These are phyloP conservation scores for Geotrichum macrosporum DNA, from an alignment of 1,139 yeast species.

Conservation along the genomic window DNA sequence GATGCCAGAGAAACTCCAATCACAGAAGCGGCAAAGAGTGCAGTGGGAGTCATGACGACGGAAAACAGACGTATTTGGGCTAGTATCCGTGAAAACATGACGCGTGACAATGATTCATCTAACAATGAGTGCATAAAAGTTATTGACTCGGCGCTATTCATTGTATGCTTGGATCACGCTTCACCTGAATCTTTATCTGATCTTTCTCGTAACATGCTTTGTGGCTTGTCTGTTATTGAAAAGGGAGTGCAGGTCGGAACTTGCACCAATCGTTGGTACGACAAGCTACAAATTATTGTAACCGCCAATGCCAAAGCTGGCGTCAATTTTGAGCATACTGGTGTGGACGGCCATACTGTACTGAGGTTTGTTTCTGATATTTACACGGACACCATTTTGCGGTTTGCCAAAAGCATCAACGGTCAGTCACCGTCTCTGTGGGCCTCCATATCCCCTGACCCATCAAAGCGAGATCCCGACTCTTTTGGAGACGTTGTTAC, in stretches of 20 bases:
- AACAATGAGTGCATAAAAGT: constrained; percentile 69
- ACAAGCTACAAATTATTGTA: constrained; percentile 80
- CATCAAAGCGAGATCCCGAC: constrained; percentile 42
- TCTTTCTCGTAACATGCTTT: constrained; percentile 74
- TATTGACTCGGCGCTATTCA: constrained; percentile 75
- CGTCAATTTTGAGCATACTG: constrained; percentile 89
- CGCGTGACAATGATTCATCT: constrained; percentile 26
- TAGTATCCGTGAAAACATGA: constrained; percentile 52
- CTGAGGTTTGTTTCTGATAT: constrained; percentile 83
- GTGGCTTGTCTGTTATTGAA: constrained; percentile 75
- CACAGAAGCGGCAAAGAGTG: constrained; percentile 69
- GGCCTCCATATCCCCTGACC: constrained; percentile 50
- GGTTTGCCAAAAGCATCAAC: constrained; percentile 81
- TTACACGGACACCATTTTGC: constrained; percentile 81
- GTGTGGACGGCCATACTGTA: constrained; percentile 94
- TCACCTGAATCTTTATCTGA: constrained; percentile 62
- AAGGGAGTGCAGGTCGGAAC: constrained; percentile 90
- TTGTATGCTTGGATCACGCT: constrained; percentile 76
- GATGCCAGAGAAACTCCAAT: constrained; percentile 62
- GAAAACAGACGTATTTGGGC: constrained; percentile 89
- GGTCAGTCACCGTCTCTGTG: constrained; percentile 76
- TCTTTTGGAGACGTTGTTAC: constrained; percentile 42
- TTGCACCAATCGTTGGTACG: constrained; percentile 93
- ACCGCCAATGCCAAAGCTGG: constrained; percentile 94
- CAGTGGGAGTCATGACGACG: constrained; percentile 85